phyloP scores from a whole-genome alignment of 371 early-diverging fungal species.

The Circinella umbellata region DNA sequence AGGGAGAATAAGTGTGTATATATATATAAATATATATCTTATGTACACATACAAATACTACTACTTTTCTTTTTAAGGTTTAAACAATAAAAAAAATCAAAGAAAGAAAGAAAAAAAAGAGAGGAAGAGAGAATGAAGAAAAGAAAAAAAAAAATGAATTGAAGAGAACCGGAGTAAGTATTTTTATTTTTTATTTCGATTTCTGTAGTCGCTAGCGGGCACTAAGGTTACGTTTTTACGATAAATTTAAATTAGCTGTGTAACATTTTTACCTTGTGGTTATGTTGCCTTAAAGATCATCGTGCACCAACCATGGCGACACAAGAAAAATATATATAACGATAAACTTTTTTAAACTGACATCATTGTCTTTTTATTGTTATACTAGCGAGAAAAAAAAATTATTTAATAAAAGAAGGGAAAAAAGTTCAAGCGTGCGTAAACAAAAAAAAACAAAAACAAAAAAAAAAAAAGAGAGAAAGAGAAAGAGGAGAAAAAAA shows the following conservation, averaged over 20 bases:
- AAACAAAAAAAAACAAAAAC: no score
- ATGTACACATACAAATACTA: neutral
- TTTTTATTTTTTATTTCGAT: neutral
- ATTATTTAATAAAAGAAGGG: neutral
- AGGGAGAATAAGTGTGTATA: no score
- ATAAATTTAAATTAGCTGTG: slow-evolving; percentile 5
- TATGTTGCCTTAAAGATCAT: neutral
- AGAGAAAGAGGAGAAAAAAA: neutral
- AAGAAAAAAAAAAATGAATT: slow-evolving; percentile 2
- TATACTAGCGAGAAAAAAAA: no score
- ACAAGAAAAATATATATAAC: no score
- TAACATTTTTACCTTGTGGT: neutral
- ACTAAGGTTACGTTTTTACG: neutral
- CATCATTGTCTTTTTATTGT: neutral
- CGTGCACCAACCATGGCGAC: no score
- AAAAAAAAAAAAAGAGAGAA: neutral
- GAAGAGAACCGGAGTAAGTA: slow-evolving; percentile 14
- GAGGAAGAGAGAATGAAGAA: neutral
- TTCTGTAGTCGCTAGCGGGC: neutral
- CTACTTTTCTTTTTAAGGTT: neutral
- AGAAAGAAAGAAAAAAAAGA: no score
- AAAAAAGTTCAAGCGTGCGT: slow-evolving; percentile 2
- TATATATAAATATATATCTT: no score
- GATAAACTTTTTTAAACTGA: neutral
- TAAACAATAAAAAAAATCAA: neutral